Percentiles rank a stretch among this genome's conserved stretches.
Evolutionary conservation across 1,284 basidiomycete species (phyloP).

Genomic region (Apiotrichum mycotoxinovorans): DNA sequence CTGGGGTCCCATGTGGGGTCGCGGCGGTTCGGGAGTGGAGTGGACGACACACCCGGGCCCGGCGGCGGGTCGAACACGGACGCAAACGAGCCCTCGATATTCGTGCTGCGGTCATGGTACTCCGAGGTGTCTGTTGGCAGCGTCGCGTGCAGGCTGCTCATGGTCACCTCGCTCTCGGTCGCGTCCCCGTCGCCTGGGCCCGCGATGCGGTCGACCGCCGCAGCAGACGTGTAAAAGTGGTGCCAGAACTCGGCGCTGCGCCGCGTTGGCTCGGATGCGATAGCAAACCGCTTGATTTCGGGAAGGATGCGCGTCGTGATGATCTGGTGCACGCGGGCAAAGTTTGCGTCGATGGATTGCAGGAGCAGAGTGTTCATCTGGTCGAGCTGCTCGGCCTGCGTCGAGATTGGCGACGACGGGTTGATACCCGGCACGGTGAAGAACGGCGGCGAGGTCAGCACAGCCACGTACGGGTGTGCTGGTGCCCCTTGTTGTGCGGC

Average conservation of each 20-base stretch:
- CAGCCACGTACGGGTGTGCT: constrained; percentile 1
- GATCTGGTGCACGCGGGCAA: constrained; percentile 83
- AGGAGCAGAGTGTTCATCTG: constrained; percentile 78
- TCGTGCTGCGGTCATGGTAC: constrained; percentile 38
- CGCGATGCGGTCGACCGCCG: neutral
- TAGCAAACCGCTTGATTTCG: constrained; percentile 80
- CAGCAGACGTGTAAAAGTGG: constrained; percentile 72
- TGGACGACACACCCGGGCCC: constrained; percentile 23
- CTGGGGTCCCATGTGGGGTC: constrained; percentile 61
- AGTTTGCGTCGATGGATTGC: constrained; percentile 89
- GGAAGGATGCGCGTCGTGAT: constrained; percentile 77
- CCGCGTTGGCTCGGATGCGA: constrained; percentile 78
- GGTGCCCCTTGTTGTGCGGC: neutral
- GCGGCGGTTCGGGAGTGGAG: constrained; percentile 35
- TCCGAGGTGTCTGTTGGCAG: constrained; percentile 5
- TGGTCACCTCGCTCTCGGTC: neutral
- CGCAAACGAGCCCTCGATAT: constrained; percentile 31
- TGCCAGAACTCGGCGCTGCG: constrained; percentile 95
- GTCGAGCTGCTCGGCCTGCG: constrained; percentile 81
- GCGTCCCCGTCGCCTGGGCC: neutral
- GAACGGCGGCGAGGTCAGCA: constrained; percentile 43
- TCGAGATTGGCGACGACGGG: constrained; percentile 67
- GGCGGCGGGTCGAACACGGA: constrained; percentile 31
- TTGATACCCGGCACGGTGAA: constrained; percentile 67
- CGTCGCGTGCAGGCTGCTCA: neutral